A percentile compares a stretch with the other conserved stretches of the same genome.
Conservation (phyloP, 306 rosid species). For the Alnus rubra region DNA sequence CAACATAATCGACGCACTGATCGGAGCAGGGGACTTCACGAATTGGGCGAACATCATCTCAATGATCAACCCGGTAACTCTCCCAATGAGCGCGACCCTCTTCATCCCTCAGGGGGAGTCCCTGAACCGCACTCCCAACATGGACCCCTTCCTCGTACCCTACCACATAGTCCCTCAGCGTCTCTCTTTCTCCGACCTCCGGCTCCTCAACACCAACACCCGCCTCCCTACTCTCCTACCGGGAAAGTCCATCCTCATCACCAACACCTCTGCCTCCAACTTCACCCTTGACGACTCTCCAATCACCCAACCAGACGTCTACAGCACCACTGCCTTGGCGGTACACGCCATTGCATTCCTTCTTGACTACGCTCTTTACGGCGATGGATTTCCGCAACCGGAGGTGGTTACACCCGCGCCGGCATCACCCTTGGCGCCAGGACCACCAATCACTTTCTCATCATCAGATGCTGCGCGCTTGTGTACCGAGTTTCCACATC, state of each 20-base stretch:
- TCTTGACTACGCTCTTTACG: slow-evolving; percentile 52
- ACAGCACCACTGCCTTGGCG: slow-evolving; percentile 35
- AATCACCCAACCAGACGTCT: slow-evolving; percentile 56
- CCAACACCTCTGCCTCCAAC: slow-evolving; percentile 45
- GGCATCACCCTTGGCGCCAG: slow-evolving; percentile 12
- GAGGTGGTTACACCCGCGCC: background rate
- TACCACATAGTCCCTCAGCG: slow-evolving; percentile 79
- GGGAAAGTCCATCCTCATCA: slow-evolving; percentile 45
- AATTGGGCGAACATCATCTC: slow-evolving; percentile 52
- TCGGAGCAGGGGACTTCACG: slow-evolving; percentile 59
- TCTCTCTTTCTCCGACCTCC: slow-evolving; percentile 65
- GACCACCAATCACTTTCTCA: background rate
- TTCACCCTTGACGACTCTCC: slow-evolving; percentile 51
- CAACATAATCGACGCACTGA: slow-evolving; percentile 69
- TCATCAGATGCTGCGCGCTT: slow-evolving; percentile 31
- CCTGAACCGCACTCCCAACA: background rate
- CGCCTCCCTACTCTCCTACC: slow-evolving; percentile 79
- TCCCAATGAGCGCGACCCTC: slow-evolving; percentile 56
- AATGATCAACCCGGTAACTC: slow-evolving; percentile 8
- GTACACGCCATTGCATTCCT: slow-evolving; percentile 52
- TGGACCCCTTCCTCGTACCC: slow-evolving; percentile 52
- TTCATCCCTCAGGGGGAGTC: slow-evolving; percentile 49
- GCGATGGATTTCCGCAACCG: slow-evolving; percentile 24
- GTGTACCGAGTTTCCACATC: slow-evolving; percentile 27
- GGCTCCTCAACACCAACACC: slow-evolving; percentile 40